Base-by-base conservation (phyloP, 1,139 yeast species). In the Geotrichum aggregatum region DNA sequence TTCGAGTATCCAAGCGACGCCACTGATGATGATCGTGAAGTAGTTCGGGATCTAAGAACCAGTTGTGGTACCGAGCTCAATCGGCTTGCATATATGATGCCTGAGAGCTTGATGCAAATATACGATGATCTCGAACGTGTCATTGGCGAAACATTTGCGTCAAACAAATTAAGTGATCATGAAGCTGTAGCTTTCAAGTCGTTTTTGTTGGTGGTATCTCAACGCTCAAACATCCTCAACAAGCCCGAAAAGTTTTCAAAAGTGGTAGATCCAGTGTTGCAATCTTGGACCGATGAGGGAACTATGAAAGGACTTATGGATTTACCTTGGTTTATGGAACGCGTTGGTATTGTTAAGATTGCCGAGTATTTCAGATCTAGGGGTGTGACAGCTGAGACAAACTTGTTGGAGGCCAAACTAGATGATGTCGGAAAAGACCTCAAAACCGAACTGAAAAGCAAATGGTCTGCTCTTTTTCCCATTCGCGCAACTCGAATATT, bases 241-340 rank as follows among this genome's bases (percentile, higher is more conserved):
- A 78, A 78, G 56, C 85, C 83, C 54, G 88, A 82, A 56, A 74
- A 89, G 56, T 94, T 94, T 68, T 78, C 89, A 14, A 79, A 80
- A 49, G 86, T 94, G 55, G 98, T 92, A 2, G 98, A 91, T 65
- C 96, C 96, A 0, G 97, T 92, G 61, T 72, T 94, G 47, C 72
- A 79, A 34, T 94, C 96, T 0, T 94, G 99, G 99, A 83, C 92
- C 1, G 88, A 91, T 49, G 92, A 92, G 14, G 84, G 82, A 16
- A 91, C 98, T 0, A 89, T 88, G 60, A 87, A 87, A 63, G 98
- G 97, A 0, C 72, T 92, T 38, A 75, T 83, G 67, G 95, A 92
- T 63, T 74, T 94, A 49, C 96, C 88, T 59, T 91, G 98, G 97
- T 94, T 94, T 62, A 91, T 92, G 97, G 98, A 91, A 68, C 78